Evolutionary conservation across 306 rosid genomes (phyloP), one percentile per base, ranked within the genome.

Genomic region (Carpinus fangiana): DNA sequence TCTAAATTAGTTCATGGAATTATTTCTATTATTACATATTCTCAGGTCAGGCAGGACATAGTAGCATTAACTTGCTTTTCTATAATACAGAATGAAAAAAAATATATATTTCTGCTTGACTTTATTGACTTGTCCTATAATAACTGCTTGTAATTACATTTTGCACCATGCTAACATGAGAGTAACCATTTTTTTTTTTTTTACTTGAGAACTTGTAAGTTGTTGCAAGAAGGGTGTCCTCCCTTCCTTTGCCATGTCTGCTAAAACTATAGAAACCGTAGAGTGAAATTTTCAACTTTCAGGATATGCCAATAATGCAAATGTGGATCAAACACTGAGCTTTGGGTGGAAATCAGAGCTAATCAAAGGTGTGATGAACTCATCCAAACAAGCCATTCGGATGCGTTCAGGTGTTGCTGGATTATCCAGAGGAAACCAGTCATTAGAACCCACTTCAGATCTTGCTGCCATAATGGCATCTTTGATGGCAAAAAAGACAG

Each of bases 341-440:
- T 92, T 92, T 72, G 97, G 92, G 26, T 74, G 91, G 84, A 90
- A 90, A 69, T 85, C 86, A 0, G 89, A 78, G 70, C 81, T 75
- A 16, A 84, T 64, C 28, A 89, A n/a, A 2, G 87, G 84, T 14
- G 82, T 59, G 2, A 82, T 86, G 62, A 94, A 70, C 53, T 94
- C 87, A 74, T 94, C 98, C 50, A 92, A 78, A 85, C 98, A 94
- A 77, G 97, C 95, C 93, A 92, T 90, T 16, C 98, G 92, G 73
- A 94, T 94, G 56, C 98, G 89, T 85, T 92, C 98, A 0, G 97
- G 97, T 17, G 98, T 95, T 31, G 98, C 98, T 3, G 98, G 97
- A 84, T 79, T 95, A 75, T 95, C 98, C 12, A 95, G 98, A 78
- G 95, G 90, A 88, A 95, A 95, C 97, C 97, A 95, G 23, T 88